Evolutionary conservation across 805 yeast genomes (phyloP).

Genomic region (Nakazawaea peltata): DNA sequence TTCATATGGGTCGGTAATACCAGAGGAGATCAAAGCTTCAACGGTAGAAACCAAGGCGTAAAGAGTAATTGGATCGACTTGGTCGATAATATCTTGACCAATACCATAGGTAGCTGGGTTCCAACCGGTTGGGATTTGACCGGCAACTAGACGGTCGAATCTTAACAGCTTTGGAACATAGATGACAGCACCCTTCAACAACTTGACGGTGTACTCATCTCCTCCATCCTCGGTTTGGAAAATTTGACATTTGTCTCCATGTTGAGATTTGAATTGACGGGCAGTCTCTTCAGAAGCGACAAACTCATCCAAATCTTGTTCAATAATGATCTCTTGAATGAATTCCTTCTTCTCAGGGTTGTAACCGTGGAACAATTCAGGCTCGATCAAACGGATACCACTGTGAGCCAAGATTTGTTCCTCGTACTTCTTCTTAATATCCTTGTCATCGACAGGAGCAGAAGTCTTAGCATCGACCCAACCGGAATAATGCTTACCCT

Average conservation of each 20-base stretch:
- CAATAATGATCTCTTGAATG: conserved; percentile 92
- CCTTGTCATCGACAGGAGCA: conserved; percentile 91
- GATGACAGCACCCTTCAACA: conserved; percentile 89
- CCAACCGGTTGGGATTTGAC: conserved; percentile 99
- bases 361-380: conserved; percentile 89
- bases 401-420: conserved; percentile 81
- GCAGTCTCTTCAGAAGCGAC: conserved; percentile 95
- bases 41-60: conserved; percentile 89
- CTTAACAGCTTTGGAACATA: conserved; percentile 81
- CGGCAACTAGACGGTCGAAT: conserved; percentile 71
- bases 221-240: conserved; percentile 79
- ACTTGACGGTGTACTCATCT: conserved; percentile 86
- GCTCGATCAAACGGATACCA: conserved; percentile 95
- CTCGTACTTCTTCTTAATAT: conserved; percentile 89
- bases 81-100: conserved; percentile 83
- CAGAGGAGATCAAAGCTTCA: conserved; percentile 89
- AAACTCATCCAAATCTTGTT: conserved; percentile 94
- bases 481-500: conserved; percentile 88
- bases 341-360: conserved; percentile 90
- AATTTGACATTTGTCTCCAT: conserved; percentile 88
- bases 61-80: conserved; percentile 94
- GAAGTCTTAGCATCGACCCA: conserved; percentile 96
- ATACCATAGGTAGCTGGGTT: conserved; percentile 92
- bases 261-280: conserved; percentile 86
- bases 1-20: conserved; percentile 98